Percentiles rank a stretch among this genome's conserved stretches.
Conservation (phyloP, 352 stramenopile genomes). For the Saprolegnia diclina region DNA sequence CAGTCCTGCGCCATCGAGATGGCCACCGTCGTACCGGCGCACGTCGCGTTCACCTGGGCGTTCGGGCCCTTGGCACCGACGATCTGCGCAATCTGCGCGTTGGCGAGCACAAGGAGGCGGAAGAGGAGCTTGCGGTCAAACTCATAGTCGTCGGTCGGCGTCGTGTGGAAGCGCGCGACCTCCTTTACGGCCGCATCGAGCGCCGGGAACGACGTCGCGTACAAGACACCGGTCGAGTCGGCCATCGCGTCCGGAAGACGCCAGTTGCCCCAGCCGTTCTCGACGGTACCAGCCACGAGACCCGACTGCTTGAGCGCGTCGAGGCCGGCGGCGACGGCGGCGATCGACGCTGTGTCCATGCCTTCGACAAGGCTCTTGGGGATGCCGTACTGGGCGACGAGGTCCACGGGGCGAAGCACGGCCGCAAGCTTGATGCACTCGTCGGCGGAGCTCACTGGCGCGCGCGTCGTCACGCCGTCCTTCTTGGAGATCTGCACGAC, state of each 20-base stretch:
- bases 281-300: conserved; percentile 50
- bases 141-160: conserved; percentile 54
- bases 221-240: conserved; percentile 90
- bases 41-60: conserved; percentile 95
- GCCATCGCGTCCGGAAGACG: conserved; percentile 79
- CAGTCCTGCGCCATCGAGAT: conserved; percentile 93
- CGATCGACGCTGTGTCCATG: conserved; percentile 93
- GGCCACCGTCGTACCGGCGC: conserved; percentile 90
- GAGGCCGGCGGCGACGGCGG: conserved; percentile 91
- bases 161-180: conserved; percentile 70
- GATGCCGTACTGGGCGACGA: conserved; percentile 83
- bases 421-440: conserved; percentile 89
- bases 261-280: conserved; percentile 73
- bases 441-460: conserved; percentile 42
- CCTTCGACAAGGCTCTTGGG: conserved; percentile 82
- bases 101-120: conserved; percentile 91
- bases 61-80: conserved; percentile 92
- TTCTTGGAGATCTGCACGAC: conserved; percentile 84
- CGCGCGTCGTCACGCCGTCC: conserved; percentile 39
- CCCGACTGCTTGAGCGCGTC: conserved; percentile 90
- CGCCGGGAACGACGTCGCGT: conserved; percentile 93
- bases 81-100: conserved; percentile 95
- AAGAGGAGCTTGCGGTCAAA: conserved; percentile 98
- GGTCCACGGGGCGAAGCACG: conserved; percentile 68
- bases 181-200: conserved; percentile 92